Base-by-base conservation (phyloP, 1,284 basidiomycete genomes). In the Athelia psychrophila region DNA sequence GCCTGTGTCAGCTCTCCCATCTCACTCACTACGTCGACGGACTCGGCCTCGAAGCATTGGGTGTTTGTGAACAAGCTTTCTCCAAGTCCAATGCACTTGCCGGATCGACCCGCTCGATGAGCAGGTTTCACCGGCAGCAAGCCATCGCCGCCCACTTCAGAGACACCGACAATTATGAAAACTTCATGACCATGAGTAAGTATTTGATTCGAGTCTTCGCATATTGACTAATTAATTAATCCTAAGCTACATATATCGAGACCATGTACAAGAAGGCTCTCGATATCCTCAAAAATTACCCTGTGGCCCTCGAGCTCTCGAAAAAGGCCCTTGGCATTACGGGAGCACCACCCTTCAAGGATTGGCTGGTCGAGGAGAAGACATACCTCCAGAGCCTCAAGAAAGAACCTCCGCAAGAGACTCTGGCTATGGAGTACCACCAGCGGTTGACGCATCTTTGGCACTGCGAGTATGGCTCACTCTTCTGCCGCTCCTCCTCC, bases 71-170 rank as follows among this genome's bases (percentile, higher is more conserved):
- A 32, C 36, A 49, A 1, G 46, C 50, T 1, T 60, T 60, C 32
- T 62, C 58, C 6, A 51, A 54, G 25, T 57, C 54, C 0, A 62
- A 62, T 47, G 47, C 48, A 1, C 53, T 60, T 5, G 56, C 57
- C 2, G 47, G 52, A 2, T 18, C 49, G 9, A 23, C 51, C 10
- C 38, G 47, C 2, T 54, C 56, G 16, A 27, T 50, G 8, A 47
- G 50, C 15, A 33, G 44, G 13, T 61, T 59, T 44, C 60, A 61
- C 44, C 50, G 50, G 8, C 46, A 40, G 10, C 59, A 63, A 50
- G 50, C 55, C 5, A 58, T 63, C 25, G 23, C 48, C 3, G 38
- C 19, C 1, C 58, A 57, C 48, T 48, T 57, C 23, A 30, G 51
- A 15, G 52, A 60, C 32, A 50, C 51, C 25, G 54, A 63, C 44